Evolutionary conservation across 768 basidiomycete species (phyloP).

Genomic region (Rhodosporidiobolus sp.): DNA sequence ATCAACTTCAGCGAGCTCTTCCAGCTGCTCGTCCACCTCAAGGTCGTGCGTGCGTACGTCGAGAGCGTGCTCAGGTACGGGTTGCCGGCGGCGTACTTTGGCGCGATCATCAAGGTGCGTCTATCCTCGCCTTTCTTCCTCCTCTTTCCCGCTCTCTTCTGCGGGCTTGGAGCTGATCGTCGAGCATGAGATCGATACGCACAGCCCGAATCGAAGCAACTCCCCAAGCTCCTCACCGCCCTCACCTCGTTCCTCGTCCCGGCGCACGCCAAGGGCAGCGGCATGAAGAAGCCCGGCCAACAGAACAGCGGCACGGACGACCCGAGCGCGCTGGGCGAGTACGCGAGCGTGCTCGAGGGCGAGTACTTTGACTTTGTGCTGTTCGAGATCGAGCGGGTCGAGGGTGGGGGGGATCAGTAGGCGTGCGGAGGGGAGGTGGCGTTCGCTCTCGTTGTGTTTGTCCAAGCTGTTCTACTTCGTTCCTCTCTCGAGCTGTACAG

Average conservation of each 20-base stretch:
- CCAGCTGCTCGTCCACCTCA: conserved; percentile 88
- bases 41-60: conserved; percentile 82
- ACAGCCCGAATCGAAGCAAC: conserved; percentile 80
- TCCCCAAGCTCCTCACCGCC: conserved; percentile 70
- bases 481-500: no score
- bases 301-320: conserved; percentile 44
- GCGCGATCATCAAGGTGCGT: conserved; percentile 71
- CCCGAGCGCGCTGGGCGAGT: conserved; percentile 83
- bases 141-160: neutral
- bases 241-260: conserved; percentile 82
- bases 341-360: conserved; percentile 85
- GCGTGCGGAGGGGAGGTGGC: no score
- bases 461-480: no score
- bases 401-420: conserved; percentile 4
- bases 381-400: conserved; percentile 71
- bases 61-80: conserved; percentile 96
- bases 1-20: conserved; percentile 97
- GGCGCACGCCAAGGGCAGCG: conserved; percentile 57
- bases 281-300: conserved; percentile 48
- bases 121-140: neutral
- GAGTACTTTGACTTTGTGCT: conserved; percentile 94
- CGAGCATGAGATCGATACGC: neutral
- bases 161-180: neutral
- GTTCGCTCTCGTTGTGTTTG: no score
- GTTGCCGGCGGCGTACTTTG: conserved; percentile 83